Base-by-base conservation (phyloP, 352 stramenopile species). In the Aphanomyces astaci region DNA sequence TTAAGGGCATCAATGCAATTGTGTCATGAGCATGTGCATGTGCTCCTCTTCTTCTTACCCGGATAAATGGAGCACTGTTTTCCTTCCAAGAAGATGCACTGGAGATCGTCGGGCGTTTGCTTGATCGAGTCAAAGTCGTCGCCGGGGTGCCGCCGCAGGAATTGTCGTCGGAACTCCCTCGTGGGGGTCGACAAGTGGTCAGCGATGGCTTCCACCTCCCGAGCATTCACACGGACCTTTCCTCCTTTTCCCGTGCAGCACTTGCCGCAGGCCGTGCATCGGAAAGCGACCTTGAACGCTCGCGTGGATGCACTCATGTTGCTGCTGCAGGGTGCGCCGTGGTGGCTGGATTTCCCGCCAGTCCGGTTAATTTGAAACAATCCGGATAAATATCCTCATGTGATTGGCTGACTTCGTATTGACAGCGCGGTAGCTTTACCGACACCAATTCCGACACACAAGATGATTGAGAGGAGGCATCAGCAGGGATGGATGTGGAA, bases 191-290 rank as follows among this genome's bases (percentile, higher is more conserved):
- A 56, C 24, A 78, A 76, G 46, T 72, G 65, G 19, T 57, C 28
- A 7, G 75, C 77, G 31, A 93, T 72, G 48, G 76, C 75, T 15
- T 76, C 74, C 33, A 86, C 51, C 71, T 93, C 82, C 15, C 75
- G 71, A 3, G 70, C 75, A 63, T 93, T 90, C 45, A 93, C 80
- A 45, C 79, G 80, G 57, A 90, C 84, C 28, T 74, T 78, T 28
- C 84, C 84, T 45, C 82, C 81, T 56, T 64, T 77, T 2, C 84
- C 84, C 3, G 82, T 91, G 67, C 84, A 93, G 70, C 84, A 93
- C 66, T 89, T 88, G 74, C 81, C 84, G 64, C 84, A 93, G 9
- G 76, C 74, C 30, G 81, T 91, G 71, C 84, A 93, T 28, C 76
- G 77, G 72, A 93, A 93, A 4, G 40, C 62, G 13, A 64, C 56